Conservation (phyloP, 2,329 filamentous ascomycete genomes). For the Nothophoma quercina region DNA sequence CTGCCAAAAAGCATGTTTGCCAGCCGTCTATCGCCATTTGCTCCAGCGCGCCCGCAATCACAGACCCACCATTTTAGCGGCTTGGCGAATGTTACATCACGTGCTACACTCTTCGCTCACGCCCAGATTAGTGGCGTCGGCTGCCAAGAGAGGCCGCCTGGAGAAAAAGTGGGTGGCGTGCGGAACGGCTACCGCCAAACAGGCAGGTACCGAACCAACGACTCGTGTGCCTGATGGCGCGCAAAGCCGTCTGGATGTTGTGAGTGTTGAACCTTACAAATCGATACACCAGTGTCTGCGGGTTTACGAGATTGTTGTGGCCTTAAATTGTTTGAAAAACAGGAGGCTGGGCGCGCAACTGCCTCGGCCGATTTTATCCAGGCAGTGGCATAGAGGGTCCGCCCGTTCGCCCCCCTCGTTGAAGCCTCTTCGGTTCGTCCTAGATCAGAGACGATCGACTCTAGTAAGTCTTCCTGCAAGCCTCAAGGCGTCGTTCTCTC, state of each 20-base stretch:
- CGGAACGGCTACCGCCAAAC: slow-evolving; percentile 9
- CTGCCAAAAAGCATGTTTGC: slow-evolving; percentile 34
- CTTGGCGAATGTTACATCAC: slow-evolving; percentile 27
- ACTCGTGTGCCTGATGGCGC: slow-evolving; percentile 13
- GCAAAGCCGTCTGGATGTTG: slow-evolving; percentile 8
- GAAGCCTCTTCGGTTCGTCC: too few relatives aligned
- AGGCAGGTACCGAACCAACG: slow-evolving; percentile 13
- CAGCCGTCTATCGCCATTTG: slow-evolving; percentile 28
- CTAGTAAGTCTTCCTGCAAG: too few relatives aligned
- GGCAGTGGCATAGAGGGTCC: too few relatives aligned
- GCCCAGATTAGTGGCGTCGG: slow-evolving; percentile 24
- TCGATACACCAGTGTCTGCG: slow-evolving; percentile 9
- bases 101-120: slow-evolving; percentile 10
- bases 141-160: slow-evolving; percentile 10
- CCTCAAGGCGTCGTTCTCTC: slow-evolving; percentile 1
- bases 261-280: slow-evolving; percentile 15
- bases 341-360: slow-evolving; percentile 1
- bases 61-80: slow-evolving; percentile 17
- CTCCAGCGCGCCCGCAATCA: slow-evolving; percentile 21
- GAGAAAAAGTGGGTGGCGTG: slow-evolving; percentile 10
- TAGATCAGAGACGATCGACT: too few relatives aligned
- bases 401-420: too few relatives aligned
- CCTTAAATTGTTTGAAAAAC: background rate
- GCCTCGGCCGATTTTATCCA: slow-evolving; percentile 1
- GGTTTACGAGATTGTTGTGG: slow-evolving; percentile 3